Conservation (phyloP, 495 filamentous ascomycete genomes). For the Rhypophila decipiens region DNA sequence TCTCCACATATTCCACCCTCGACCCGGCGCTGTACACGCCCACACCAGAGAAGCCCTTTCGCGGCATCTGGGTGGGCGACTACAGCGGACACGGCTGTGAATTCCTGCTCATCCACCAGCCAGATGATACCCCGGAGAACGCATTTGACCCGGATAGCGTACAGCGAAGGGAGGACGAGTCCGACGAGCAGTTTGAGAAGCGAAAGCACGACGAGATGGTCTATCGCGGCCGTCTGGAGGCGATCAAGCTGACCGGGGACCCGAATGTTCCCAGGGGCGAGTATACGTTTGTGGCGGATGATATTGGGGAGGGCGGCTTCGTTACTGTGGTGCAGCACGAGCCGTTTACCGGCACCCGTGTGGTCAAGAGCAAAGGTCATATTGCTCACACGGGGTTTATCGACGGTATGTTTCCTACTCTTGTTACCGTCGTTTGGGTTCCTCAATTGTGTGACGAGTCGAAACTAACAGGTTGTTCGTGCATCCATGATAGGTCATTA, state of each 20-base stretch:
- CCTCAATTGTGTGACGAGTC: not conserved
- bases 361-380: conserved; percentile 73
- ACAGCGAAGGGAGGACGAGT: conserved; percentile 27
- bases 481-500: conserved; percentile 52
- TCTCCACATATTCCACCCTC: conserved; percentile 72
- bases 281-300: conserved; percentile 68
- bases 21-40: conserved; percentile 67
- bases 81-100: conserved; percentile 86
- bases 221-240: conserved; percentile 60
- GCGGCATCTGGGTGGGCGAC: conserved; percentile 89
- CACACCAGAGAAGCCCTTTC: conserved; percentile 69
- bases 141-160: conserved; percentile 20
- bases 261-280: conserved; percentile 82
- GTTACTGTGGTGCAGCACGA: conserved; percentile 45
- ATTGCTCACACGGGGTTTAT: conserved; percentile 65
- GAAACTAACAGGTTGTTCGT: not conserved
- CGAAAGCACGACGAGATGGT: conserved; percentile 16
- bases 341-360: conserved; percentile 64
- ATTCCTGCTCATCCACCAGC: conserved; percentile 73
- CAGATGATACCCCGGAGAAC: conserved; percentile 35
- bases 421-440: not conserved
- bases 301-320: conserved; percentile 60
- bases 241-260: conserved; percentile 87
- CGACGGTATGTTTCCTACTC: conserved; percentile 49
- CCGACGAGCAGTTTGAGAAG: conserved; percentile 30